phyloP scores from a whole-genome alignment of 2,329 filamentous ascomycete genomes.

The Hawksworthiomyces lignivorus region DNA sequence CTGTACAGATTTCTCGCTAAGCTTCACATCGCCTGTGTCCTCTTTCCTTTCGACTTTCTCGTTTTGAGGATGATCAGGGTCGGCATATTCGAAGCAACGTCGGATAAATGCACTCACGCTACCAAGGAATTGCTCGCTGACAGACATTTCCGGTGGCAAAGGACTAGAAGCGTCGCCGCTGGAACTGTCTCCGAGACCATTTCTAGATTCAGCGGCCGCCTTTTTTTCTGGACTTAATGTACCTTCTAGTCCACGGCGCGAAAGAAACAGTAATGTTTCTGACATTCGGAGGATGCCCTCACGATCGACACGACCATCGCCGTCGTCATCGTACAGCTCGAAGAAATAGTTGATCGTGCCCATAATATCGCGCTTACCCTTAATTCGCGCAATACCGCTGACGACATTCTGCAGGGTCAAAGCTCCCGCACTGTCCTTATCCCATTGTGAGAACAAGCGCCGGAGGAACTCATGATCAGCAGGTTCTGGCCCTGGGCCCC shows the following conservation, averaged over 20 bases:
- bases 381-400: slow-evolving; percentile 80
- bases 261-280: slow-evolving; percentile 87
- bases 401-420: slow-evolving; percentile 89
- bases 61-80: slow-evolving; percentile 71
- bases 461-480: slow-evolving; percentile 93
- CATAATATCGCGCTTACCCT: slow-evolving; percentile 94
- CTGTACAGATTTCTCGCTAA: no score
- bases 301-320: slow-evolving; percentile 83
- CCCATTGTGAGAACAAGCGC: slow-evolving; percentile 82
- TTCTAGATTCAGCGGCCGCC: slow-evolving; percentile 31
- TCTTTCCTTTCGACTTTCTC: slow-evolving; percentile 27
- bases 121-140: slow-evolving; percentile 82
- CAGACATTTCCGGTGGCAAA: slow-evolving; percentile 43
- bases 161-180: slow-evolving; percentile 29
- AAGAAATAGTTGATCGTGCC: slow-evolving; percentile 97
- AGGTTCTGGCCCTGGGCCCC: slow-evolving; percentile 55
- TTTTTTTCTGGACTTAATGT: slow-evolving; percentile 59
- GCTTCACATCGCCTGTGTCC: background rate
- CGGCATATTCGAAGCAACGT: slow-evolving; percentile 95
- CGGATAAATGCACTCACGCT: slow-evolving; percentile 95
- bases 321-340: slow-evolving; percentile 89
- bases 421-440: slow-evolving; percentile 66
- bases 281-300: slow-evolving; percentile 94
- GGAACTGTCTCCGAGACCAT: slow-evolving; percentile 5
- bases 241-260: slow-evolving; percentile 76